Conservation (phyloP, 2,329 filamentous ascomycete genomes). For the Fusarium sp. region DNA sequence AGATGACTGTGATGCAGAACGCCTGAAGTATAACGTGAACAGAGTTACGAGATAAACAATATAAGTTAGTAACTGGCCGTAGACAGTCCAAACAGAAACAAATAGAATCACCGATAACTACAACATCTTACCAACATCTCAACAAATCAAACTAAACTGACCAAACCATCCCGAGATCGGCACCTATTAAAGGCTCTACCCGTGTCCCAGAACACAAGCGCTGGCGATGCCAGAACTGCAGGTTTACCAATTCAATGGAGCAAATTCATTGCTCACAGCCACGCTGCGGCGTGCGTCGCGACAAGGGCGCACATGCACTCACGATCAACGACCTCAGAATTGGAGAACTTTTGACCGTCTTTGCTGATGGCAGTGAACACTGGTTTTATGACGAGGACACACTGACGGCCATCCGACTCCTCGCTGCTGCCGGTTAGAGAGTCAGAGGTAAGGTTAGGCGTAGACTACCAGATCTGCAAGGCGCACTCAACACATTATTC, state of each 20-base stretch:
- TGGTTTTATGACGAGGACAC: background rate
- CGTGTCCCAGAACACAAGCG: background rate
- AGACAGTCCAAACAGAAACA: no score
- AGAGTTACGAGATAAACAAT: no score
- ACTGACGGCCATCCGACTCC: background rate
- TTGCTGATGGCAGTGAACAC: background rate
- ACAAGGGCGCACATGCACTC: background rate
- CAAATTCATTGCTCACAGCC: background rate
- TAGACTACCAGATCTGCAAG: no score
- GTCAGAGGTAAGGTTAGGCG: background rate
- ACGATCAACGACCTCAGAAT: background rate
- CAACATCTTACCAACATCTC: no score
- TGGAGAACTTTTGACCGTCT: background rate
- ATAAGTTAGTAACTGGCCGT: no score
- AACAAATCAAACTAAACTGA: no score
- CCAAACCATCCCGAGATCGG: no score
- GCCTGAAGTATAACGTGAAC: no score
- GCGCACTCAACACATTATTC: accelerated
- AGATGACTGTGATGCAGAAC: no score
- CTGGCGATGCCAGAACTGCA: background rate
- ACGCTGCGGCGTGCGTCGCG: background rate
- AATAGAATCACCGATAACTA: no score
- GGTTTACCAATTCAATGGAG: background rate
- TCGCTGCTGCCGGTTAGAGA: background rate
- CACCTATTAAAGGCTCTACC: background rate